Evolutionary conservation across 2,329 filamentous ascomycete genomes (phyloP), one percentile per base, ranked within the genome.

Genomic region (Gliomastix tumulicola): DNA sequence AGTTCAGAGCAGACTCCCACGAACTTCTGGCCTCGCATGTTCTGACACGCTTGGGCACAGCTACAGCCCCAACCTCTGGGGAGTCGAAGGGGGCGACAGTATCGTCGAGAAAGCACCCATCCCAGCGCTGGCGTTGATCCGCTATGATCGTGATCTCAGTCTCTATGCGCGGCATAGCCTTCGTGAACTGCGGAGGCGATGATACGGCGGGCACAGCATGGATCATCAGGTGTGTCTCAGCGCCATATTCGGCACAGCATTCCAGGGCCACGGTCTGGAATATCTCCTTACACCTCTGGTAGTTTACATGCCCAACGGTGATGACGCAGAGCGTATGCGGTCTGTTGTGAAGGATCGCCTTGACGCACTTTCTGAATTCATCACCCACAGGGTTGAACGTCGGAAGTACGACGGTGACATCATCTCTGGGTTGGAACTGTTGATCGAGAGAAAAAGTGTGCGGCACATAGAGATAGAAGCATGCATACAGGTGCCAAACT

Each of bases 11-110:
- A 0, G 55, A 56, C 1, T 23, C 20, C 38, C 54, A 54, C 5
- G 37, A 38, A 49, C 50, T 56, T 2, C 51, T 21, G 4, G 51
- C 50, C 0, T 44, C 43, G 0, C 37, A 36, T 6, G 58, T 56
- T 3, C 58, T 55, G 7, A 75, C 72, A 0, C 62, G 62, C 53
- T 81, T 79, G 47, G 67, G 69, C 7, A 74, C 76, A 1, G 68
- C 75, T 0, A 77, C 76, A 7, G 70, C 57, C 2, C 74, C 76
- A 2, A 80, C 67, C 0, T 43, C 38, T 2, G 46, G 37, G 22
- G 78, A 56, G 32, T 65, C 53, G 19, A 71, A 69, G 0, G 66
- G 57, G 0, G 66, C 63, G 13, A 74, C 70, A 43, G 73, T 68
- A 48, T 76, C 72, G n/a, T n/a, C n/a, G n/a, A n/a, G n/a, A n/a